Percentiles rank a stretch among this genome's conserved stretches.
These are phyloP conservation scores for Globisporangium spiculum DNA, from an alignment of 352 stramenopile genomes.

Conservation along the genomic window DNA sequence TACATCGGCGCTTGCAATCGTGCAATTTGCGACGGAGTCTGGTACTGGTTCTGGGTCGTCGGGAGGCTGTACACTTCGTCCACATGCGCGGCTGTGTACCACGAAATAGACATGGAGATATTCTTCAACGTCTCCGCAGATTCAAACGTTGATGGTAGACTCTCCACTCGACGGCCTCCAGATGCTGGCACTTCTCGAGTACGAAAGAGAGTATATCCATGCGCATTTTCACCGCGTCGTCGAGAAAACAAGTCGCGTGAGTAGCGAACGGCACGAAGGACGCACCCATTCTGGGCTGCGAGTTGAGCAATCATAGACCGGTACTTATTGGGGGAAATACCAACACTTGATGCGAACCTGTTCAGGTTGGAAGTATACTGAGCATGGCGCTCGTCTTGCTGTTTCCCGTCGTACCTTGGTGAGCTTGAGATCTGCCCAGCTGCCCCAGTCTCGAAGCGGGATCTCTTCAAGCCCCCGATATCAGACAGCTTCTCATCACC, in stretches of 20 bases:
- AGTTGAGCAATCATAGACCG: slow-evolving; percentile 39
- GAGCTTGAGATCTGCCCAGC: slow-evolving; percentile 8
- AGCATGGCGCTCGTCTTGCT: slow-evolving; percentile 37
- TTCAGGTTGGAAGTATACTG: slow-evolving; percentile 44
- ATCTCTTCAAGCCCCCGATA: background rate
- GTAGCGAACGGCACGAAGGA: slow-evolving; percentile 50
- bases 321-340: slow-evolving; percentile 36
- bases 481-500: background rate
- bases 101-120: slow-evolving; percentile 58
- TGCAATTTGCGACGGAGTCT: slow-evolving; percentile 30
- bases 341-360: slow-evolving; percentile 45
- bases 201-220: background rate
- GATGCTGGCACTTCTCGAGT: background rate
- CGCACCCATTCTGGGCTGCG: slow-evolving; percentile 40
- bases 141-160: background rate
- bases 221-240: slow-evolving; percentile 14
- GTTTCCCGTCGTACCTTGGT: slow-evolving; percentile 11
- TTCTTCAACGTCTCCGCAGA: slow-evolving; percentile 35
- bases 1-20: slow-evolving; percentile 50
- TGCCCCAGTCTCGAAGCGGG: slow-evolving; percentile 7
- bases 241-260: slow-evolving; percentile 54
- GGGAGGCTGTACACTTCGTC: slow-evolving; percentile 44
- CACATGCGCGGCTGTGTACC: slow-evolving; percentile 53
- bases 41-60: slow-evolving; percentile 10
- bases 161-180: background rate